Evolutionary conservation across 331 rosid genomes (phyloP), one percentile per base, ranked within the genome.

Genomic region (Arachis monticola): DNA sequence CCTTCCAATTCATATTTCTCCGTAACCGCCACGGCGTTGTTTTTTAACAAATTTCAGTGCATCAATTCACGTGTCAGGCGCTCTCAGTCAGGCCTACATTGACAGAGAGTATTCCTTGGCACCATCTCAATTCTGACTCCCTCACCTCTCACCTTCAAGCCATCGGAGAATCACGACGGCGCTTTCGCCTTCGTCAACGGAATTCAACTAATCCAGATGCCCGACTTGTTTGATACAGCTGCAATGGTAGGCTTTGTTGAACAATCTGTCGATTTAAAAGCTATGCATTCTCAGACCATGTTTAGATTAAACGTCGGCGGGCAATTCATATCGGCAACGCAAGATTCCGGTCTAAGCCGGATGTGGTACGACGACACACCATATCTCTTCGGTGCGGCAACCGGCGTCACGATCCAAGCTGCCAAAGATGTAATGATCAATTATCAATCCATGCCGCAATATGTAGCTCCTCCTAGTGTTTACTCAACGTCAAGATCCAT

Each of bases 301-400:
- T 85, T 70, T 13, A 86, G 99, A 31, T 70, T 94, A 68, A 94
- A 94, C n/a, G 88, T 92, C 35, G 96, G 99, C 0, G 97, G 99
- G 60, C 89, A 85, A 59, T 94, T 64, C 48, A 83, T 94, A 48
- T 64, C 97, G 8, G 91, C 97, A 0, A 64, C 27, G 10, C 84
- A 94, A 0, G 99, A 94, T 61, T 90, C 97, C 10, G 86, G 85
- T 27, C 61, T 92, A 27, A 72, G 52, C 13, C 79, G 99, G 13
- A 72, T 77, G 40, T 94, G 99, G 99, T 94, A 88, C 40, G 96
- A 90, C 72, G 99, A 94, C 52, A 68, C 65, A 0, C 93, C 91
- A 61, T 94, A 94, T 41, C 8, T 90, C 0, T 73, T 6, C 58
- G 96, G 96, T 42, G 88, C 93, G 41, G 74, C 88, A 9, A 2